Base-by-base conservation (phyloP, 2,329 filamentous ascomycete species). In the Phoma sp. region DNA sequence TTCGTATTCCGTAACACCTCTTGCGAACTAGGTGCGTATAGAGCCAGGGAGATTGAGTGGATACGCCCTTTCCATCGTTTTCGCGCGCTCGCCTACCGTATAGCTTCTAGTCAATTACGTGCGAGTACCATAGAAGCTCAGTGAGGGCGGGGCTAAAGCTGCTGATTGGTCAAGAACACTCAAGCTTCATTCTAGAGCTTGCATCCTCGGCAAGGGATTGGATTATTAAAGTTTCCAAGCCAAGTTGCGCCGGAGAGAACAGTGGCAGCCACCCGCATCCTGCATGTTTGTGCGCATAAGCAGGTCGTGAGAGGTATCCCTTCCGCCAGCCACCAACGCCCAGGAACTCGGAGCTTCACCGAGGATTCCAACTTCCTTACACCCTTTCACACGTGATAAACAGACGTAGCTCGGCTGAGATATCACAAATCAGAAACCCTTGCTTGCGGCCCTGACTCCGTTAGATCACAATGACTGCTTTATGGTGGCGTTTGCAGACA, bases 151-250 rank as follows among this genome's bases (percentile, higher is more conserved):
- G n/a, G 14, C 6, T 38, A 5, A 34, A 26, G 26, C 40, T 17
- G 9, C 18, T 49, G 48, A 43, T 38, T 45, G 40, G 4, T 10
- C 15, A 5, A 11, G 7, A 15, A 12, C 32, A 32, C 20, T 45
- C 33, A 45, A 52, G 48, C 48, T 45, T 52, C 37, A 9, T 32
- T 12, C 37, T 39, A 26, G 18, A 46, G 14, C n/a, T 52, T 52
- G 40, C 46, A 39, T n/a, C n/a, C n/a, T n/a, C 48, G 47, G 25
- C n/a, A n/a, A n/a, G n/a, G n/a, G n/a, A n/a, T n/a, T 36, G 32
- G 38, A 49, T 32, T 50, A 50, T 50, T 30, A 36, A 33, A 42
- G 30, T 50, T 50, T 30, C 21, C 26, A 23, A 18, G 47, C 37
- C 38, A 42, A 49, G 43, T 21, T 14, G 43, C 9, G 15, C 28